Base-by-base conservation (phyloP, 148 eudicot species). In the Pharnaceum exiguum region DNA sequence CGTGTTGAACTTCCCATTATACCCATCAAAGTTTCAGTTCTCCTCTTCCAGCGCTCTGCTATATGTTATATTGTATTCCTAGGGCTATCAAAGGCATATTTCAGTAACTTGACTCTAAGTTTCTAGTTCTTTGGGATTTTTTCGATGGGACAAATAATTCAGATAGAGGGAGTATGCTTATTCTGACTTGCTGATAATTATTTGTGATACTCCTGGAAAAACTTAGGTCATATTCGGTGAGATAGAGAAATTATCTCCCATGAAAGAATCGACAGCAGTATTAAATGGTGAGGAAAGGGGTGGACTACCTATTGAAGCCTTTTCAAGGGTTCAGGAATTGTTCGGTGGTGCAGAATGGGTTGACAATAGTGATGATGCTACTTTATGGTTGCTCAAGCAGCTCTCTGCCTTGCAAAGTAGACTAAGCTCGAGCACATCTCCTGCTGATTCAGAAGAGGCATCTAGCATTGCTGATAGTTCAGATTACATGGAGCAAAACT, bases 301-400 rank as follows among this genome's bases (percentile, higher is more conserved):
- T 50, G 99, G 99, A 24, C 70, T 94, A 76, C 99, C 99, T 52
- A 85, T 94, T 52, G 99, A 94, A 82, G 99, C 99, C 33, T 94
- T 94, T 75, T 89, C 96, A 37, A 80, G 80, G 77, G 99, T 89
- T 57, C 95, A 89, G 69, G 99, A 94, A 75, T 83, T 94, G 59
- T 94, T 94, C 67, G 82, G 57, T 75, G 99, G 86, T 46, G 79
- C 77, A 56, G 96, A 86, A 37, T 94, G 99, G 99, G 83, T 68
- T 57, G 99, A 94, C 51, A 77, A 68, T 52, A 67, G 76, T 68
- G 99, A 94, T 44, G 99, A 94, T 77, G 96, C 99, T 68, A 71
- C 98, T 25, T 60, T 84, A 62, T 94, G 99, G 99, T 70, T 94
- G 40, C 80, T 94, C 48, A 89, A 89, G 73, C 99, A 94, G 52